Evolutionary conservation across 495 filamentous ascomycete species (phyloP).

Genomic region (Cudoniella acicularis): DNA sequence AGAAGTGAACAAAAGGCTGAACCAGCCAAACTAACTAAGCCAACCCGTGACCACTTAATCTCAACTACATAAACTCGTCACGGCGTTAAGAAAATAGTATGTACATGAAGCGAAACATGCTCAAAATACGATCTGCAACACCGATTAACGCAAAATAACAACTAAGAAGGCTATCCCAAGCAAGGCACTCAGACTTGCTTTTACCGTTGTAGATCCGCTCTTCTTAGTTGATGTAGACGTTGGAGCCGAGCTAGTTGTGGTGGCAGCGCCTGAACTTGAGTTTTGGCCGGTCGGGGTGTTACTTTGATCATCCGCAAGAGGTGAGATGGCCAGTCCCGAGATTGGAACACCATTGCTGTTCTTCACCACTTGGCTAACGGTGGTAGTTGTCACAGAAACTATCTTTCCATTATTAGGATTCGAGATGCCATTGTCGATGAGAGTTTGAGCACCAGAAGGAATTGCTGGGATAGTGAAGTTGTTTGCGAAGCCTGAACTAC

Average conservation of each 20-base stretch:
- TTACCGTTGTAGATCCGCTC: background rate
- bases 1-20: background rate
- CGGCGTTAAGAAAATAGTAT: background rate
- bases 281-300: slow-evolving; percentile 46
- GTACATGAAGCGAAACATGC: background rate
- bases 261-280: background rate
- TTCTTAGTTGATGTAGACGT: background rate
- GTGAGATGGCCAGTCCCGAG: slow-evolving; percentile 48
- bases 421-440: slow-evolving; percentile 52
- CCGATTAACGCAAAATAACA: background rate
- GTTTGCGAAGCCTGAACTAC: slow-evolving; percentile 56
- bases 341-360: slow-evolving; percentile 50
- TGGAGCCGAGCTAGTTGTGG: background rate
- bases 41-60: background rate
- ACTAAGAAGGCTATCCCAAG: background rate
- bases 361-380: slow-evolving; percentile 51
- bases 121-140: background rate
- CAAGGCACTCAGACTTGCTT: background rate
- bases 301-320: slow-evolving; percentile 44
- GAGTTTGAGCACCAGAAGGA: slow-evolving; percentile 38
- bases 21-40: background rate
- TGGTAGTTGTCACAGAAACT: slow-evolving; percentile 50
- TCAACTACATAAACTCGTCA: background rate
- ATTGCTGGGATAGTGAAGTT: slow-evolving; percentile 69
- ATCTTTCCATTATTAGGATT: slow-evolving; percentile 47